These are phyloP conservation scores for Lepraria neglecta DNA, from an alignment of 495 filamentous ascomycete genomes.

Conservation along the genomic window DNA sequence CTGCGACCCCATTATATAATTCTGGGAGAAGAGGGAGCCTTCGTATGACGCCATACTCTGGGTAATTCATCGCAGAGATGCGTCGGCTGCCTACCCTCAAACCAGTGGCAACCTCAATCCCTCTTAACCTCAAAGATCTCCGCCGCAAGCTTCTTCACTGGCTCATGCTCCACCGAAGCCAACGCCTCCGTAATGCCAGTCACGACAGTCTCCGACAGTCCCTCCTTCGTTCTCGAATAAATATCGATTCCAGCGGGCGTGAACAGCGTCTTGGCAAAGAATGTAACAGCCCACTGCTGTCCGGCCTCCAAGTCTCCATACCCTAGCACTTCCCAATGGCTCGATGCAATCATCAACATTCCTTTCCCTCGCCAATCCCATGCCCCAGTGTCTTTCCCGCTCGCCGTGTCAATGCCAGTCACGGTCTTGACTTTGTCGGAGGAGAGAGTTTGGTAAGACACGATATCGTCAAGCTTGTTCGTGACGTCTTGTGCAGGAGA, in stretches of 20 bases:
- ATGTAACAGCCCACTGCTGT: constrained; percentile 59
- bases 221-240: constrained; percentile 52
- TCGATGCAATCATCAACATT: constrained; percentile 54
- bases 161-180: constrained; percentile 30
- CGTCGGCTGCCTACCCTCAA: too few relatives aligned
- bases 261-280: constrained; percentile 68
- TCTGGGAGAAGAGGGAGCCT: too few relatives aligned
- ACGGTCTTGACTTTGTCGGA: constrained; percentile 52
- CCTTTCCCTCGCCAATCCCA: constrained; percentile 73
- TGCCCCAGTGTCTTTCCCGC: constrained; percentile 34
- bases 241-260: constrained; percentile 71
- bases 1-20: too few relatives aligned
- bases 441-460: constrained; percentile 52
- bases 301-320: constrained; percentile 50
- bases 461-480: constrained; percentile 56
- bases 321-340: constrained; percentile 69
- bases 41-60: too few relatives aligned
- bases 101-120: constrained; percentile 19
- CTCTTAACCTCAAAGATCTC: constrained; percentile 38
- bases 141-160: constrained; percentile 33
- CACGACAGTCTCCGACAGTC: constrained; percentile 43
- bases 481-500: constrained; percentile 12
- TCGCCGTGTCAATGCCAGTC: constrained; percentile 56
- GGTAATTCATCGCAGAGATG: too few relatives aligned
- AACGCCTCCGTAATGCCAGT: constrained; percentile 38